A percentile compares a stretch with the other conserved stretches of the same genome.
These are phyloP conservation scores for Didymella exigua DNA, from an alignment of 2,329 filamentous ascomycete genomes.

Conservation along the genomic window DNA sequence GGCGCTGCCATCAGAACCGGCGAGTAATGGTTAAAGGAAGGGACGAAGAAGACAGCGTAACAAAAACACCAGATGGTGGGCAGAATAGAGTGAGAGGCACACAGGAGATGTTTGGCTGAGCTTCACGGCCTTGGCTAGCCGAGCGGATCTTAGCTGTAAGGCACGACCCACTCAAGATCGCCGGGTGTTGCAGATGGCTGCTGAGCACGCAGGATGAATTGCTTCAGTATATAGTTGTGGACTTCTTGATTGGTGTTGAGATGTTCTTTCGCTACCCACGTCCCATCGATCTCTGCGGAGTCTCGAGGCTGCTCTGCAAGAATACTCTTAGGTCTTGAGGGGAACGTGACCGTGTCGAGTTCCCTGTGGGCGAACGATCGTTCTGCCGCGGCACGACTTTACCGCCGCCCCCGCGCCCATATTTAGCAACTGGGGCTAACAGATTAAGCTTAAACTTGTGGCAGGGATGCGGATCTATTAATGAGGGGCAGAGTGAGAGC, in stretches of 20 bases:
- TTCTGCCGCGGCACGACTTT: constrained; percentile 1
- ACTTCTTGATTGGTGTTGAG: neutral
- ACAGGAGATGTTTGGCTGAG: constrained; percentile 22
- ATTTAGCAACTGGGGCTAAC: constrained; percentile 18
- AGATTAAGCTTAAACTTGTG: constrained; percentile 21
- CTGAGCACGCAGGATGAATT: neutral
- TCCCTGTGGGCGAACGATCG: neutral
- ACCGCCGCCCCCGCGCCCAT: constrained; percentile 21
- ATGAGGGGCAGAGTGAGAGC: neutral
- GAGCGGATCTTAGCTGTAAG: constrained; percentile 20
- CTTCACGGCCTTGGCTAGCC: constrained; percentile 32
- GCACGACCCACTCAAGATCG: constrained; percentile 25
- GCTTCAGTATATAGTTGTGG: neutral
- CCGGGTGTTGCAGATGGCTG: constrained; percentile 7
- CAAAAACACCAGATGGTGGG: constrained; percentile 2
- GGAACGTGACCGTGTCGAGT: neutral
- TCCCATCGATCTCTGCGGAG: neutral
- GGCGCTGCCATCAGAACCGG: constrained; percentile 26
- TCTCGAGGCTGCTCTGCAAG: neutral
- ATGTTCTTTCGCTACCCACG: too few species aligned
- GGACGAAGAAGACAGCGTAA: constrained; percentile 9
- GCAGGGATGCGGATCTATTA: constrained; percentile 2
- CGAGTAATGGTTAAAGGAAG: neutral
- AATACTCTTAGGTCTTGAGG: neutral
- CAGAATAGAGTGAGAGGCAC: constrained; percentile 18